Base-by-base conservation (phyloP, 805 yeast genomes). In the Hagleromyces aurorensis region DNA sequence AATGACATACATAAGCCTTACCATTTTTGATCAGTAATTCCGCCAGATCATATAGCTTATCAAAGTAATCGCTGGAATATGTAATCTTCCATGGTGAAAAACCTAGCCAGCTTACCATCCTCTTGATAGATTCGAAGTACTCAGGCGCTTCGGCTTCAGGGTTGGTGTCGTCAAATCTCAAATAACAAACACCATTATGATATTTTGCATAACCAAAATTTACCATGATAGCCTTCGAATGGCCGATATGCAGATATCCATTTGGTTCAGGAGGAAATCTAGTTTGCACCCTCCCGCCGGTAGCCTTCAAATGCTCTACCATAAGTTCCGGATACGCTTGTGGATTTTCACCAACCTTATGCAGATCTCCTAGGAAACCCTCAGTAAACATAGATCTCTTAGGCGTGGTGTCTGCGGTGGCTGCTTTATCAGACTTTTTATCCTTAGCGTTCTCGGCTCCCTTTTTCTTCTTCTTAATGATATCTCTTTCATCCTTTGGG, bases 211-310 rank as follows among this genome's bases (percentile, higher is more conserved):
- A 91, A n/a, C 99, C 99, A 59, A 91, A 91, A 57, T 91, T 87
- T 32, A 89, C 96, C 74, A 91, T 82, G 54, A 91, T 89, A 30
- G 98, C 98, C 62, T 91, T 91, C 23, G 95, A 81, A 55, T 91
- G 99, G 25, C 99, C 99, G 63, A 91, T 91, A 64, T 91, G 99
- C 62, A 91, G 72, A 62, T 87, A 91, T 65, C 99, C 99, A 64
- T 94, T 83, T 37, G 99, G 99, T 67, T 91, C 99, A 43, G 99
- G 99, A 36, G 62, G 99, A 63, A 91, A 91, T 55, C 99, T 75
- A 3, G 98, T 91, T 47, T 72, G 76, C 16, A 89, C 97, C 50
- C 71, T 69, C 26, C 96, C 94, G 21, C 72, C 69, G 19, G 94
- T 84, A 41, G 73, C 74, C 33, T 69, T 72, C 46, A 85, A 65